Base-by-base conservation (phyloP, 371 early-diverging fungal genomes). In the Actinomucor elegans region DNA sequence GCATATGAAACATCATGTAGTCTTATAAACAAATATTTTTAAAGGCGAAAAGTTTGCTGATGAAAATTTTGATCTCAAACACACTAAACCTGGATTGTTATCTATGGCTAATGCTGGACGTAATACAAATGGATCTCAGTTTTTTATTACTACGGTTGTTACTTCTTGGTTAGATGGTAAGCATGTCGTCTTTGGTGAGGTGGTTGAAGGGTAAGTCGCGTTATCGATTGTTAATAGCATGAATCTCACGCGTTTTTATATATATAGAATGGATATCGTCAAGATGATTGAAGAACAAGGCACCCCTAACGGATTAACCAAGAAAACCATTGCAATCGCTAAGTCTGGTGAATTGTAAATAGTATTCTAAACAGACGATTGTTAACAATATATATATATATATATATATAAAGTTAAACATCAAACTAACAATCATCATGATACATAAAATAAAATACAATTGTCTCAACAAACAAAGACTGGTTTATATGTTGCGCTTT, bases 81-180 rank as follows among this genome's bases (percentile, higher is more conserved):
- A 98, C 71, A 82, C 83, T 60, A 88, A 80, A 8, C 81, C 87
- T 44, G 94, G 94, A 29, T 75, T 92, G 29, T 77, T 97, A 32
- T 89, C 90, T 26, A 98, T 98, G 98, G 98, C 98, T 50, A 98
- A 98, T 66, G 79, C 92, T 51, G 98, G 97, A 37, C 71, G 78
- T 56, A 73, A 97, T 68, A 96, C 99, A 40, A 99, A 99, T 67
- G 99, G 99, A 18, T 94, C 95, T 48, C 99, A 99, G 82, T 98
- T 99, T 81, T 97, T 96, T 69, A 93, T 97, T 63, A 94, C 94
- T 21, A 90, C 93, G 35, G 85, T 83, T 49, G 67, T 70, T 57
- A 91, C 93, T 7, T 42, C 77, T 11, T 91, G 91, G 88, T 76
- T 94, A 50, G 89, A 94, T 73, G 87, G 85, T 42, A 84, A 83